A percentile compares a stretch with the other conserved stretches of the same genome.
Conservation (phyloP, 805 yeast species). For the Yarrowia phangngaensis region DNA sequence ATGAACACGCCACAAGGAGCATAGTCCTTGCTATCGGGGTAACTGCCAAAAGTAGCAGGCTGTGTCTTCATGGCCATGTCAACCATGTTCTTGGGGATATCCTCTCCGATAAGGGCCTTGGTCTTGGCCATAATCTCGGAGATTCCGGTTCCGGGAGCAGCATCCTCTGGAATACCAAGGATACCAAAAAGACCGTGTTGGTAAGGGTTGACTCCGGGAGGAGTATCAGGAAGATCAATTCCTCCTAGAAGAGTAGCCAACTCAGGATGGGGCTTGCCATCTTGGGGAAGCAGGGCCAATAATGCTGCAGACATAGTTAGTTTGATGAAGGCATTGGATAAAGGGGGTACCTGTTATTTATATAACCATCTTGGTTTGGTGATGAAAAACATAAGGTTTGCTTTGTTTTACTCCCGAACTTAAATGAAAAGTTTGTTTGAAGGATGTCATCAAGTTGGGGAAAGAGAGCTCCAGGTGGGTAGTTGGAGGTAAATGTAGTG, state of each 20-base stretch:
- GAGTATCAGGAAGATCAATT: conserved; percentile 9
- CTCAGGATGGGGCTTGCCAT: conserved; percentile 20
- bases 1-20: conserved; percentile 60
- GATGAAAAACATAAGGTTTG: too few relatives aligned
- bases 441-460: too few relatives aligned
- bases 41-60: conserved; percentile 53
- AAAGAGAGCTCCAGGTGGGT: too few relatives aligned
- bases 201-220: conserved; percentile 19
- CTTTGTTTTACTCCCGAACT: too few relatives aligned
- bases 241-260: conserved; percentile 14
- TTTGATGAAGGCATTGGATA: too few relatives aligned
- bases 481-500: too few relatives aligned
- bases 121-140: conserved; percentile 19
- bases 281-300: conserved; percentile 23
- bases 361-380: too few relatives aligned
- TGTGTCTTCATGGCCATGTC: conserved; percentile 32
- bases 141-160: conserved; percentile 21
- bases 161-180: conserved; percentile 6
- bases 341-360: too few relatives aligned
- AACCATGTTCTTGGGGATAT: conserved; percentile 17
- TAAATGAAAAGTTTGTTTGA: too few relatives aligned
- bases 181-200: conserved; percentile 7
- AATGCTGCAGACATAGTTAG: too few relatives aligned
- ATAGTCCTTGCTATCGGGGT: conserved; percentile 51
- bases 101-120: conserved; percentile 7